phyloP scores from a whole-genome alignment of 352 stramenopile species.

The Globisporangium acanthophoron region DNA sequence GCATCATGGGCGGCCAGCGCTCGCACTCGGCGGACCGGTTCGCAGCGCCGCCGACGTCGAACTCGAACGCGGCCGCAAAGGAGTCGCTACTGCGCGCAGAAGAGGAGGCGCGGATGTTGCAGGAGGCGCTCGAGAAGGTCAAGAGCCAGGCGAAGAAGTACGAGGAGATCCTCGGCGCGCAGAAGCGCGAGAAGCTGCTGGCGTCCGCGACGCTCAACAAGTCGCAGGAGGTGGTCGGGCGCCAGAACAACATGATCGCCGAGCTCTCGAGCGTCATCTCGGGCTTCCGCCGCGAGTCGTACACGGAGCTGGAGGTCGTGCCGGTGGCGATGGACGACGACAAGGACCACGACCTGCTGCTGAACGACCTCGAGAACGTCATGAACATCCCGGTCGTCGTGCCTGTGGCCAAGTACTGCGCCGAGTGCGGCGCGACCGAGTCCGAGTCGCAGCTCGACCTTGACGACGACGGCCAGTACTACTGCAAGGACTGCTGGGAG shows the following conservation, averaged over 20 bases:
- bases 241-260: constrained; percentile 80
- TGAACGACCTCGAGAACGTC: constrained; percentile 71
- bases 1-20: constrained; percentile 35
- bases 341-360: constrained; percentile 56
- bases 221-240: constrained; percentile 63
- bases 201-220: constrained; percentile 70
- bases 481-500: constrained; percentile 87
- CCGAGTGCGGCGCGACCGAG: constrained; percentile 72
- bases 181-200: constrained; percentile 66
- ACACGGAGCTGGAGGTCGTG: constrained; percentile 64
- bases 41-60: not conserved
- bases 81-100: constrained; percentile 65
- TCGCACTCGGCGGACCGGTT: not conserved
- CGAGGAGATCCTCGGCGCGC: constrained; percentile 68
- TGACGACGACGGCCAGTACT: constrained; percentile 80
- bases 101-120: constrained; percentile 63
- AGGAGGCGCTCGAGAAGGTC: constrained; percentile 79
- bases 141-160: constrained; percentile 84
- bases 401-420: constrained; percentile 69
- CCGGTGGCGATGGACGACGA: constrained; percentile 57
- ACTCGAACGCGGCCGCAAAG: constrained; percentile 39
- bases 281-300: constrained; percentile 70
- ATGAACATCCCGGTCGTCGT: constrained; percentile 81
- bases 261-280: constrained; percentile 69
- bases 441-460: constrained; percentile 71